Conservation (phyloP, 129 eudicot genomes). For the Chrysanthemum makinoi region DNA sequence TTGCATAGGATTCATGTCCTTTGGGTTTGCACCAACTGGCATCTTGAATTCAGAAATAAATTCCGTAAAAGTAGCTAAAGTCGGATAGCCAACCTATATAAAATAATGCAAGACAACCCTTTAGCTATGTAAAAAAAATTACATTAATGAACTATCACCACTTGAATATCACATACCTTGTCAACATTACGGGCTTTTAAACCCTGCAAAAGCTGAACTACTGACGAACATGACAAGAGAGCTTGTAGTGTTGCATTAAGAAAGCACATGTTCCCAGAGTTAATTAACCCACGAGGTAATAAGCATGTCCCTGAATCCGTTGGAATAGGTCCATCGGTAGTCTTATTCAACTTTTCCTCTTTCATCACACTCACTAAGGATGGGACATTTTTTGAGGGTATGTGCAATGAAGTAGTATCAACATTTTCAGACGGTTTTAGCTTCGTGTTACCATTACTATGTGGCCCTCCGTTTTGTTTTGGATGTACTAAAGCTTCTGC, state of each 20-base stretch:
- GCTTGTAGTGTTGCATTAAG: slow-evolving; percentile 91
- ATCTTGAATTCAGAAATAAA: slow-evolving; percentile 63
- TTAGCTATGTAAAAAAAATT: not conserved
- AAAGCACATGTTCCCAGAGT: slow-evolving; percentile 82
- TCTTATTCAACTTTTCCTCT: slow-evolving; percentile 37
- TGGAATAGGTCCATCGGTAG: slow-evolving; percentile 24
- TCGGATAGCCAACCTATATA: slow-evolving; percentile 64
- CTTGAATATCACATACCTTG: slow-evolving; percentile 35
- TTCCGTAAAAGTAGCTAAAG: slow-evolving; percentile 66
- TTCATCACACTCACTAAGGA: slow-evolving; percentile 6
- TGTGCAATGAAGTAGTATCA: slow-evolving; percentile 22
- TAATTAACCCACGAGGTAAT: slow-evolving; percentile 77
- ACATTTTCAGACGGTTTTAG: slow-evolving; percentile 23
- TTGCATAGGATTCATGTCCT: slow-evolving; percentile 52
- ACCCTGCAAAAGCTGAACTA: slow-evolving; percentile 64
- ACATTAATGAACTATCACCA: too few relatives aligned
- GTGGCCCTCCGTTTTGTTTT: slow-evolving; percentile 50
- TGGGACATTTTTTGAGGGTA: slow-evolving; percentile 18
- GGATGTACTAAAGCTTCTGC: slow-evolving; percentile 26
- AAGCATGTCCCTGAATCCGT: slow-evolving; percentile 29
- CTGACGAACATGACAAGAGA: slow-evolving; percentile 74
- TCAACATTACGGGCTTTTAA: slow-evolving; percentile 41
- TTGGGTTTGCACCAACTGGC: slow-evolving; percentile 50
- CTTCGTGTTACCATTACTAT: slow-evolving; percentile 39
- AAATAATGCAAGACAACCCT: slow-evolving; percentile 17